phyloP scores from a whole-genome alignment of 768 basidiomycete genomes.

The Podaxis carcinomalis region DNA sequence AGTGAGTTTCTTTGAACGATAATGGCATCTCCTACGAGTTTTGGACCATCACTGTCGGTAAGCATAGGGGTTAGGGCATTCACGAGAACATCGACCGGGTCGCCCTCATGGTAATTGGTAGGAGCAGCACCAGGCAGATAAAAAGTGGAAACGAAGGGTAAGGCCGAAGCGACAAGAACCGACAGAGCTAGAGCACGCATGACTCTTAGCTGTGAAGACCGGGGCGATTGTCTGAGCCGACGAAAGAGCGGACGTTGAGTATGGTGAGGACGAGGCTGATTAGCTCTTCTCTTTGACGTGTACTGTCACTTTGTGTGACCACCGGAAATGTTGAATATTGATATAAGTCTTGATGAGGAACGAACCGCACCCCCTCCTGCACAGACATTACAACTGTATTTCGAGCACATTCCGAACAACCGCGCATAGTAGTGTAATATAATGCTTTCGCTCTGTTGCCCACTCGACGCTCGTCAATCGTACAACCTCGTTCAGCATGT shows the following conservation, averaged over 20 bases:
- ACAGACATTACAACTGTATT: neutral
- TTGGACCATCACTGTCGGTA: slow-evolving; percentile 59
- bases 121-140: slow-evolving; percentile 93
- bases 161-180: slow-evolving; percentile 8
- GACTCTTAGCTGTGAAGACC: neutral
- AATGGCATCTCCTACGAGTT: slow-evolving; percentile 53
- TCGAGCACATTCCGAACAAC: neutral
- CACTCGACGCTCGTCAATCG: neutral
- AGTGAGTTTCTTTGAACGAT: neutral
- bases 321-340: neutral
- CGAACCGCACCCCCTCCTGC: neutral
- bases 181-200: slow-evolving; percentile 22
- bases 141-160: slow-evolving; percentile 45
- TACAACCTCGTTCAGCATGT: neutral
- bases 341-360: neutral
- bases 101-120: slow-evolving; percentile 69
- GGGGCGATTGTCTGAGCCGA: neutral
- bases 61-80: slow-evolving; percentile 90
- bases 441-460: neutral
- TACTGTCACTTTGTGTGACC: slow-evolving; percentile 10
- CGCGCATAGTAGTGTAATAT: neutral
- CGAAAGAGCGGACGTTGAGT: slow-evolving; percentile 7
- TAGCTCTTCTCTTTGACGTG: slow-evolving; percentile 10
- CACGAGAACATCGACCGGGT: slow-evolving; percentile 75
- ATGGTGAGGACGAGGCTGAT: slow-evolving; percentile 1